These are phyloP conservation scores for Neonectria sp. DNA, from an alignment of 2,329 filamentous ascomycete species.

Conservation along the genomic window DNA sequence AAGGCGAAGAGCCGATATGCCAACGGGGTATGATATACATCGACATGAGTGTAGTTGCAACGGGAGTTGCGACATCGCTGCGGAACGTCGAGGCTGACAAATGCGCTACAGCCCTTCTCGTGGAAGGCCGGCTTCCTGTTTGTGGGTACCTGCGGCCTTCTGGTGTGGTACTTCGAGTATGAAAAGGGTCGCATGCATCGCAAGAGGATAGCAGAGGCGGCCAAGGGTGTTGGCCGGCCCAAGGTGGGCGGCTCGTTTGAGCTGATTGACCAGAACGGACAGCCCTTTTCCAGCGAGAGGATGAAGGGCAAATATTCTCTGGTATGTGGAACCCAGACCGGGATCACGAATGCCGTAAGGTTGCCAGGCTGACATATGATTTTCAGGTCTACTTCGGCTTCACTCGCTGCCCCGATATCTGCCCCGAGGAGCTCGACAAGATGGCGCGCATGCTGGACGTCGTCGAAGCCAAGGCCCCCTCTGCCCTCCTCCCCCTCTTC, in stretches of 20 bases:
- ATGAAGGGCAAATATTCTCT: slow-evolving; percentile 89
- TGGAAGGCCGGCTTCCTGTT: slow-evolving; percentile 93
- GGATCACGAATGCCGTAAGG: background rate
- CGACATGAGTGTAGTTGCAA: slow-evolving; percentile 1
- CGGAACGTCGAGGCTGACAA: slow-evolving; percentile 44
- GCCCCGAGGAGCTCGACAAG: slow-evolving; percentile 98
- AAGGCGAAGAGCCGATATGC: slow-evolving; percentile 72
- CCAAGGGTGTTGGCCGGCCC: slow-evolving; percentile 92
- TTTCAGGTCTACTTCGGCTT: slow-evolving; percentile 97
- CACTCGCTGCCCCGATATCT: slow-evolving; percentile 98
- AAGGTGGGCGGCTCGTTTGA: slow-evolving; percentile 93
- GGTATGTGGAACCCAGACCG: slow-evolving; percentile 62
- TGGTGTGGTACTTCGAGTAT: slow-evolving; percentile 92
- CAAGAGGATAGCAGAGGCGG: slow-evolving; percentile 89
- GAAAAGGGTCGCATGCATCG: slow-evolving; percentile 95
- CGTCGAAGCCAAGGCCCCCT: slow-evolving; percentile 67
- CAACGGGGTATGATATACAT: slow-evolving; percentile 63
- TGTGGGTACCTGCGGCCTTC: slow-evolving; percentile 80
- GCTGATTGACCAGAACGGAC: slow-evolving; percentile 86
- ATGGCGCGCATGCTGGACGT: slow-evolving; percentile 96
- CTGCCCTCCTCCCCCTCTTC: slow-evolving; percentile 82
- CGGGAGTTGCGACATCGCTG: background rate
- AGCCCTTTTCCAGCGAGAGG: slow-evolving; percentile 82
- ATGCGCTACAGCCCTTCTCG: slow-evolving; percentile 81
- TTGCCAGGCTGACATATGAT: slow-evolving; percentile 19